A percentile compares a stretch with the other conserved stretches of the same genome.
Conservation (phyloP, 1,139 yeast species). For the Kodamaea sp. region DNA sequence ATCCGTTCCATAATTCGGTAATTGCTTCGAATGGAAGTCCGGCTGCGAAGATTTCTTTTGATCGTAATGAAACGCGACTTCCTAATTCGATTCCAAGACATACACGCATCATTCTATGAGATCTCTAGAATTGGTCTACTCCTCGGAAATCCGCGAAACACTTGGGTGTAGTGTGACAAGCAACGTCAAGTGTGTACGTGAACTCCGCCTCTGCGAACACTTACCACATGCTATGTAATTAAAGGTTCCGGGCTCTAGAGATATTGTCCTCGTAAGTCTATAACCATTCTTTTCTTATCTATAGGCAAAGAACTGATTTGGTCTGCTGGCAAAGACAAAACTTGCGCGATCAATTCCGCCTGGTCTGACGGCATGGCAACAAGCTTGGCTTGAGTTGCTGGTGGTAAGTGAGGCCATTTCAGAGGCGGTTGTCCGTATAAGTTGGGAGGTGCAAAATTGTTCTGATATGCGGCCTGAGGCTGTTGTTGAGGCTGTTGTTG, state of each 20-base stretch:
- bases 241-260: constrained; percentile 28
- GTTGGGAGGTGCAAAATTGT: neutral
- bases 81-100: too few species aligned
- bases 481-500: constrained; percentile 10
- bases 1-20: too few species aligned
- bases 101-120: too few species aligned
- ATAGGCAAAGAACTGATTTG: constrained; percentile 58
- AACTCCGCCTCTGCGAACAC: too few species aligned
- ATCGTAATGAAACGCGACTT: too few species aligned
- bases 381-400: constrained; percentile 49
- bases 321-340: constrained; percentile 55
- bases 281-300: constrained; percentile 64
- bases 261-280: constrained; percentile 58
- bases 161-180: too few species aligned
- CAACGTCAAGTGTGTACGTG: too few species aligned
- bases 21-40: too few species aligned
- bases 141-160: too few species aligned
- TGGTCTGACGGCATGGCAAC: constrained; percentile 53
- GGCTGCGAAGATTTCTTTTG: too few species aligned
- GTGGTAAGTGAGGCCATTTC: constrained; percentile 55
- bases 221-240: too few species aligned
- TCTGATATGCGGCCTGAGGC: constrained; percentile 1
- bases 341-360: constrained; percentile 66
- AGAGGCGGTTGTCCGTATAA: constrained; percentile 7
- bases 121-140: too few species aligned